Evolutionary conservation across 2,329 filamentous ascomycete species (phyloP), one percentile per base, ranked within the genome.

Genomic region (Chlorencoelia australis): DNA sequence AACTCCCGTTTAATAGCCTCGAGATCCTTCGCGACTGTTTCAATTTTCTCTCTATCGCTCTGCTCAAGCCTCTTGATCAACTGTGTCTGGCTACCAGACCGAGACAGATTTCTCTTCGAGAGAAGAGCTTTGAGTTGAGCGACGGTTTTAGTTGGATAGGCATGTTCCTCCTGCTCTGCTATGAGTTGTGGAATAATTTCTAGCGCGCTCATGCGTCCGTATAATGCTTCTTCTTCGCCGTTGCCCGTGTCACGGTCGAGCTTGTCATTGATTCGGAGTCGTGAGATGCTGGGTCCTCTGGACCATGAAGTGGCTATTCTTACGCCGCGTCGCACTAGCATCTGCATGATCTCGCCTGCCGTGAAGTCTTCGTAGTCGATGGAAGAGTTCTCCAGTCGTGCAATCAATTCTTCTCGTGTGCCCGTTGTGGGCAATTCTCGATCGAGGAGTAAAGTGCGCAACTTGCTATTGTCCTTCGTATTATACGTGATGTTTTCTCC

Each of bases 381-480:
- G 1, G 29, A 26, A 5, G 37, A 41, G 2, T 21, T 32, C 10
- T 48, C 40, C 2, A 51, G 36, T 11, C 41, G 34, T 10, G 31
- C 10, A 11, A 51, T 48, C 27, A 48, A 38, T 15, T 49, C 43
- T 15, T 48, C 42, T 4, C 47, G 36, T 5, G 43, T 40, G 10
- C 45, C 47, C 1, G 15, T 22, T 4, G 24, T 19, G 2, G 41
- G 20, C 0, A 46, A 4, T 7, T 21, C 15, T 28, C 48, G 27
- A 13, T 48, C 47, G 5, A 18, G 9, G 4, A 49, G 37, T 17
- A 50, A 30, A 10, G 17, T 16, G 7, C 30, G 31, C 4, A 49
- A 33, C 19, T 45, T 50, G 34, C 44, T 42, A 29, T 47, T 46
- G 20, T 50, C 46, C 18, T 47, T 47, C 8, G 21, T 30, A 2